A percentile compares a stretch with the other conserved stretches of the same genome.
Conservation (phyloP, 177 flowering plant genomes). For the Vitis hybrid region DNA sequence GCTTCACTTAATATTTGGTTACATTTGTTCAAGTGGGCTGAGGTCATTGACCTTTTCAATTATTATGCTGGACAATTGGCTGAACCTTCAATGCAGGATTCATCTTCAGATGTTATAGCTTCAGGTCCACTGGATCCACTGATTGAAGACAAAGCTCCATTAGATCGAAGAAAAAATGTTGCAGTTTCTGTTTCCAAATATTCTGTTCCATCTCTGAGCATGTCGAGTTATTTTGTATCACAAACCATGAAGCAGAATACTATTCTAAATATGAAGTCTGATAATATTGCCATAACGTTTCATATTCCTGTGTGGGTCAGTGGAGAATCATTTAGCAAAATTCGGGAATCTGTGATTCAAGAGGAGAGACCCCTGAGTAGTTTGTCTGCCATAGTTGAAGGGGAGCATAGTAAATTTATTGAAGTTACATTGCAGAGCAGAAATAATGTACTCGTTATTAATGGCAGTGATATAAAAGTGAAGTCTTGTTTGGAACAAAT, state of each 20-base stretch:
- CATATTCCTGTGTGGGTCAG: slow-evolving; percentile 51
- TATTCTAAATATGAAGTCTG: slow-evolving; percentile 41
- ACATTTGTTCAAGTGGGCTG: slow-evolving; percentile 59
- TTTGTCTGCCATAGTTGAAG: slow-evolving; percentile 17
- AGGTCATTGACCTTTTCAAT: slow-evolving; percentile 38
- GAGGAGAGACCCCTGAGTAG: slow-evolving; percentile 15
- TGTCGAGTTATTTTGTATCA: slow-evolving; percentile 12
- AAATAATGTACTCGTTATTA: slow-evolving; percentile 37
- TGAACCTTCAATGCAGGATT: slow-evolving; percentile 8
- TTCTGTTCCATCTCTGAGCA: slow-evolving; percentile 13
- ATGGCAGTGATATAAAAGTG: slow-evolving; percentile 30
- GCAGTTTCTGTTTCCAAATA: slow-evolving; percentile 10
- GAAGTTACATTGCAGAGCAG: slow-evolving; percentile 40
- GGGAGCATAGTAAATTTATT: slow-evolving; percentile 36
- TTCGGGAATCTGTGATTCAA: slow-evolving; percentile 15
- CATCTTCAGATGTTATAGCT: slow-evolving; percentile 22
- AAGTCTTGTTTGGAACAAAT: slow-evolving; percentile 41
- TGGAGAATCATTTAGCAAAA: slow-evolving; percentile 16
- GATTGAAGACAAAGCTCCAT: too few relatives aligned
- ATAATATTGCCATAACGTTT: slow-evolving; percentile 42
- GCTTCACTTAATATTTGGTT: slow-evolving; percentile 74
- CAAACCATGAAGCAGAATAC: slow-evolving; percentile 13
- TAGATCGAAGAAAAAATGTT: slow-evolving; percentile 6
- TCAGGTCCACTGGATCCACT: slow-evolving; percentile 4
- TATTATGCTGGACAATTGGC: slow-evolving; percentile 24